These are phyloP conservation scores for Saccharomycopsis hybrid DNA, from an alignment of 1,139 yeast genomes.

Conservation along the genomic window DNA sequence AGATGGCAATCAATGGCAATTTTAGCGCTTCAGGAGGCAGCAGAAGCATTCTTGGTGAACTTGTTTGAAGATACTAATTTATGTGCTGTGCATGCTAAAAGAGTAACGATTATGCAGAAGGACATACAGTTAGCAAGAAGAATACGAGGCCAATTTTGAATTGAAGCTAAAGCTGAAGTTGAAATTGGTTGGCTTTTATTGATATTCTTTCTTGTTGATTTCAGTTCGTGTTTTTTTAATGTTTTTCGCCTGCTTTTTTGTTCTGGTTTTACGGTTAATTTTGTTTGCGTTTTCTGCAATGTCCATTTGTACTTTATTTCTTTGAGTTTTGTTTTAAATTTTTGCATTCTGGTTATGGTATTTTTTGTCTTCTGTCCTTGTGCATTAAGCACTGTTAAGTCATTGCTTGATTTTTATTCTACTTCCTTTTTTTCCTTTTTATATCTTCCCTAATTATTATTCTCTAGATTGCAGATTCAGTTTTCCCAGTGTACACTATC, in stretches of 20 bases:
- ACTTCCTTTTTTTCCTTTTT: not conserved
- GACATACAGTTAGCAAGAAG: slow-evolving; percentile 90
- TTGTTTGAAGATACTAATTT: slow-evolving; percentile 84
- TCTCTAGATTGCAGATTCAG: too few species aligned
- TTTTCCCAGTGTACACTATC: too few species aligned
- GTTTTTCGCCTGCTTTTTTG: not conserved
- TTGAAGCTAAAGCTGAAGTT: not conserved
- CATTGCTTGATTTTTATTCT: not conserved
- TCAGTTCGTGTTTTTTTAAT: not conserved
- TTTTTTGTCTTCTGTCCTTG: not conserved
- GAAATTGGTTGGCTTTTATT: not conserved
- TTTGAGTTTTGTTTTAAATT: too few species aligned
- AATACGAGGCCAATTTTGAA: slow-evolving; percentile 50
- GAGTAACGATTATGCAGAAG: slow-evolving; percentile 91
- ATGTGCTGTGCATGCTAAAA: slow-evolving; percentile 86
- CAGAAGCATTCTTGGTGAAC: slow-evolving; percentile 83
- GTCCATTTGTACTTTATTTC: too few species aligned
- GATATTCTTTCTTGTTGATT: slow-evolving; percentile 1
- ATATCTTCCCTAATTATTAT: not conserved
- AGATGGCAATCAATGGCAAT: slow-evolving; percentile 91
- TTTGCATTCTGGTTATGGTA: too few species aligned
- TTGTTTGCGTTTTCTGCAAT: not conserved
- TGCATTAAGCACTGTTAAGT: not conserved
- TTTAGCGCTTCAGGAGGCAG: slow-evolving; percentile 85
- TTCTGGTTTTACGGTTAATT: not conserved